Conservation (phyloP, 202 grass and related monocot species). For the Eragrostis tef region DNA sequence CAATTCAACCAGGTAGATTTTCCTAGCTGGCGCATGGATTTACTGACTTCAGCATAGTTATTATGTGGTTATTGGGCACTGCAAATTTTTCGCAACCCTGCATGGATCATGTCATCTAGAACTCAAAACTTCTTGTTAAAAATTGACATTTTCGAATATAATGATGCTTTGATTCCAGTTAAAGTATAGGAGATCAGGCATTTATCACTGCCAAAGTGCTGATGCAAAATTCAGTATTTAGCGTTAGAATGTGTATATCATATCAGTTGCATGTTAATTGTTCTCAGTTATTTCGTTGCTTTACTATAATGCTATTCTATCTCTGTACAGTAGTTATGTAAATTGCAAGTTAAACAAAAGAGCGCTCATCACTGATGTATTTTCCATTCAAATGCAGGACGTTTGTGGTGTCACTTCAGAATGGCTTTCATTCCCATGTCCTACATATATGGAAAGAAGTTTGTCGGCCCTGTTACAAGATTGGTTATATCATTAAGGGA, state of each 20-base stretch:
- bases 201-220: no score
- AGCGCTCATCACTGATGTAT: no score
- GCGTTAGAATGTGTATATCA: no score
- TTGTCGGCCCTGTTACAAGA: constrained; percentile 64
- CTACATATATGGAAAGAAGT: constrained; percentile 79
- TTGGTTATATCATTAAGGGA: constrained; percentile 62
- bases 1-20: constrained; percentile 70
- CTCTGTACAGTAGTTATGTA: not conserved
- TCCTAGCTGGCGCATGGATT: not conserved
- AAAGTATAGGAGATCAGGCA: not conserved
- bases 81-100: not conserved
- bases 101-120: not conserved
- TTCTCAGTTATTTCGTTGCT: not conserved
- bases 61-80: no score
- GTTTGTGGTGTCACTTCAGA: constrained; percentile 69
- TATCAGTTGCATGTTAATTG: not conserved
- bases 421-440: constrained; percentile 72
- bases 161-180: no score
- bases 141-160: no score
- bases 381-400: no score
- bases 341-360: not conserved
- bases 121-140: not conserved
- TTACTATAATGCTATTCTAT: not conserved
- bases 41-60: not conserved
- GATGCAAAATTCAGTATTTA: no score